Conservation (phyloP, 306 rosid species). For the Phaseolus lunatus region DNA sequence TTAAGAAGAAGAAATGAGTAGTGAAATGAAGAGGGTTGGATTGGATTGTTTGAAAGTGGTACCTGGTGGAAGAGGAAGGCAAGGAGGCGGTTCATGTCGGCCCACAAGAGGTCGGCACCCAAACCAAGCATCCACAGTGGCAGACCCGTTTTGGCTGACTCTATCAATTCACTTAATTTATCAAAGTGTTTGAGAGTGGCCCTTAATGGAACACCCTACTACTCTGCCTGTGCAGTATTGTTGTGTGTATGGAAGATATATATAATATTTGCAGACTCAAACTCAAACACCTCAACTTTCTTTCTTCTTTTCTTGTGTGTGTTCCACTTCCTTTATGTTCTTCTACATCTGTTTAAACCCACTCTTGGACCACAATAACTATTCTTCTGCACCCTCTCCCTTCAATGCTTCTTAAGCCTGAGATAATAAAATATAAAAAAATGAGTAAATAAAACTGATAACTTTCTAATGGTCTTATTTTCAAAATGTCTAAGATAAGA, state of each 20-base stretch:
- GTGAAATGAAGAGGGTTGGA: too few relatives aligned
- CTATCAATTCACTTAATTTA: not conserved
- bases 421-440: too few relatives aligned
- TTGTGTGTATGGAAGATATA: too few relatives aligned
- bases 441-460: too few relatives aligned
- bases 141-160: conserved; percentile 92
- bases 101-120: conserved; percentile 84
- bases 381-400: not conserved
- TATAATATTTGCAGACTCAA: too few relatives aligned
- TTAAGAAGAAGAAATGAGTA: not conserved
- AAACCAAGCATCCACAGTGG: conserved; percentile 97
- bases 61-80: conserved; percentile 95
- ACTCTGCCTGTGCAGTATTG: not conserved
- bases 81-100: conserved; percentile 97
- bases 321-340: too few relatives aligned
- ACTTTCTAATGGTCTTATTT: too few relatives aligned
- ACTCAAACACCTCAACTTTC: not conserved
- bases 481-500: too few relatives aligned
- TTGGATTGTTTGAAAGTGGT: too few relatives aligned
- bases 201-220: not conserved
- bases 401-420: not conserved
- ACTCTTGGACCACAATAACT: not conserved
- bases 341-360: too few relatives aligned
- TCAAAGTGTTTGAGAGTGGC: not conserved
- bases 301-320: too few relatives aligned